A percentile compares a stretch with the other conserved stretches of the same genome.
Evolutionary conservation across 495 filamentous ascomycete genomes (phyloP).

Genomic region (Aspergillus baeticus): DNA sequence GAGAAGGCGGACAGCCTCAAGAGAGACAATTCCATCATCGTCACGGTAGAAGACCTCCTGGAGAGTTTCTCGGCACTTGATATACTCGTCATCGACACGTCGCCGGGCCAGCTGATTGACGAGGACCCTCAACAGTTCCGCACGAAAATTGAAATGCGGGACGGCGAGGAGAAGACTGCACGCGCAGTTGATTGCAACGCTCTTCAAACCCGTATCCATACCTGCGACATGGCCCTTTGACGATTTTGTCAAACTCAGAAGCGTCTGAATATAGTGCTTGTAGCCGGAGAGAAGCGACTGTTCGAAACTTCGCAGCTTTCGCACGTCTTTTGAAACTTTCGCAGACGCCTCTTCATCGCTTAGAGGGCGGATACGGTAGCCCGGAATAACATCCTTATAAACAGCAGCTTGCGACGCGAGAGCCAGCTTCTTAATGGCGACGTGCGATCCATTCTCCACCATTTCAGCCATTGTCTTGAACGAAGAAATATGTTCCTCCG

Average conservation of each 20-base stretch:
- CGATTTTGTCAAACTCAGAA: constrained; percentile 61
- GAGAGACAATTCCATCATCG: constrained; percentile 80
- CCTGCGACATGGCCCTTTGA: constrained; percentile 31
- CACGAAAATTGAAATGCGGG: constrained; percentile 95
- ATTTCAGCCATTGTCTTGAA: constrained; percentile 78
- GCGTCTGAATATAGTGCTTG: constrained; percentile 73
- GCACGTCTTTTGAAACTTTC: constrained; percentile 90
- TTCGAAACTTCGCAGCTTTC: constrained; percentile 75
- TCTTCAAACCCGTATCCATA: constrained; percentile 49
- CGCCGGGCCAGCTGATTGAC: constrained; percentile 74
- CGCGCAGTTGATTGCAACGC: constrained; percentile 79
- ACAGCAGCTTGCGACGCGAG: constrained; percentile 82
- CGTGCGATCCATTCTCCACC: constrained; percentile 56
- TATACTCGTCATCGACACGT: constrained; percentile 66
- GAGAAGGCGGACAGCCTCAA: constrained; percentile 81
- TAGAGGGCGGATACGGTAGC: constrained; percentile 86
- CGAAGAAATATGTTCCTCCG: constrained; percentile 80
- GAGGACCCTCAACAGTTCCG: constrained; percentile 81
- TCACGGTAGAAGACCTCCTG: constrained; percentile 83
- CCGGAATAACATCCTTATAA: constrained; percentile 95
- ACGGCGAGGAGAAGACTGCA: constrained; percentile 74
- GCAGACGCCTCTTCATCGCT: constrained; percentile 66
- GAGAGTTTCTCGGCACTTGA: constrained; percentile 75
- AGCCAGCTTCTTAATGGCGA: constrained; percentile 77
- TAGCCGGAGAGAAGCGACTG: constrained; percentile 80